Evolutionary conservation across 805 yeast species (phyloP).

Genomic region (Wickerhamomyces sydowiorum): DNA sequence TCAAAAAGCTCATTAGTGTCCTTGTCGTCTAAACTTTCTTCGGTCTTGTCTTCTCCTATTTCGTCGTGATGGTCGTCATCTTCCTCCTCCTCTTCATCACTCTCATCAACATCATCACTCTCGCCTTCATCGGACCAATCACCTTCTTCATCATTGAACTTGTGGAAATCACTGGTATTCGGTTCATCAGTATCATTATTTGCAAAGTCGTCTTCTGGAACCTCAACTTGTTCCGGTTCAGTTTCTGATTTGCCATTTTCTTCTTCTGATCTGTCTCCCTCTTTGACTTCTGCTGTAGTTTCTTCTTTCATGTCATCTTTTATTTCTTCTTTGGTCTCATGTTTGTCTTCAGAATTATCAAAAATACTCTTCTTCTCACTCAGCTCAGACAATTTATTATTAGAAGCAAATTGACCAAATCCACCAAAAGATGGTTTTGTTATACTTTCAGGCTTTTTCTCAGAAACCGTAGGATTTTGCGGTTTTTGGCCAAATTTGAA

Average conservation of each 20-base stretch:
- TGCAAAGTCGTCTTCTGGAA: too few relatives aligned
- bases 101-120: not conserved
- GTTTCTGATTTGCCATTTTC: not conserved
- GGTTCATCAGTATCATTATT: too few relatives aligned
- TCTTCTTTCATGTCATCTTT: not conserved
- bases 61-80: not conserved
- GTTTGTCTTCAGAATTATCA: conserved; percentile 1
- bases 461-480: not conserved
- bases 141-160: not conserved
- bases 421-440: not conserved
- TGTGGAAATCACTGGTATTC: not conserved
- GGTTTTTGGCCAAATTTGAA: not conserved
- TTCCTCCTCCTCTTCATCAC: not conserved
- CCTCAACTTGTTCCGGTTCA: too few relatives aligned
- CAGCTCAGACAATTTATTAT: not conserved
- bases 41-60: not conserved
- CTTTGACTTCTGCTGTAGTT: not conserved
- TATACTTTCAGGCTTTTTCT: not conserved
- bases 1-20: too few relatives aligned
- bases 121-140: not conserved
- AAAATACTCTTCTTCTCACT: conserved; percentile 8
- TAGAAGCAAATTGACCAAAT: not conserved
- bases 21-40: not conserved
- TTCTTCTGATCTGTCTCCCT: not conserved
- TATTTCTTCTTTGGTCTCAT: not conserved